Conservation (phyloP, 108 stramenopile species). For the Aurantiochytrium sp. region DNA sequence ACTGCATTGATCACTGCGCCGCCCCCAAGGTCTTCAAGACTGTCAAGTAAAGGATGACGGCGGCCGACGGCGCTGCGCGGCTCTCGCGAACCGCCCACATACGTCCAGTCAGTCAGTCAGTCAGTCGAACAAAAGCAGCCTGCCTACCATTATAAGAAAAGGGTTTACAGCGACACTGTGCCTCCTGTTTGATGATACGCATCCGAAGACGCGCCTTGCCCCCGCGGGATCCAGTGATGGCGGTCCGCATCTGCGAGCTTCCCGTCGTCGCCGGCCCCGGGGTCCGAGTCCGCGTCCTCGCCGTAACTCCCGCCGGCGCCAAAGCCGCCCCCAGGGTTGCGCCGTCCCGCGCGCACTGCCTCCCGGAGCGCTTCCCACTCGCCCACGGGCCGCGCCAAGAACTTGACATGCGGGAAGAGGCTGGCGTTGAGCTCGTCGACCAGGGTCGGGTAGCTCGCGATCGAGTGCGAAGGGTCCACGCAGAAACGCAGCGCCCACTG, state of each 20-base stretch:
- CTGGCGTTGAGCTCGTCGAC: neutral
- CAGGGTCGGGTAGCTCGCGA: neutral
- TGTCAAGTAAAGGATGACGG: conserved; percentile 56
- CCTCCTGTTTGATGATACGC: neutral
- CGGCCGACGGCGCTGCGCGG: too few relatives aligned
- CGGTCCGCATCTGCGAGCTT: too few relatives aligned
- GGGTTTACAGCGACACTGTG: neutral
- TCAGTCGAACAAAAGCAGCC: too few relatives aligned
- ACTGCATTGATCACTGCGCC: conserved; percentile 83
- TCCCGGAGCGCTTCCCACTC: neutral
- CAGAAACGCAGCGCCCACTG: neutral
- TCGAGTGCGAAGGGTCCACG: neutral
- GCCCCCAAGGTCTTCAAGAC: conserved; percentile 77
- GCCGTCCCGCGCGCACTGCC: neutral
- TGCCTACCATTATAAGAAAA: too few relatives aligned
- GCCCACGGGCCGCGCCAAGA: neutral
- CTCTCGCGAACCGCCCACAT: too few relatives aligned
- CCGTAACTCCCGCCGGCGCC: too few relatives aligned
- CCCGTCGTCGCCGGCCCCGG: too few relatives aligned
- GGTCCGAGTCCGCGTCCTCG: too few relatives aligned
- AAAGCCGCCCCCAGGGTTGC: too few relatives aligned
- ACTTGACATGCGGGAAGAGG: neutral
- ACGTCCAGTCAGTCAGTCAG: too few relatives aligned
- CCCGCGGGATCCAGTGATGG: too few relatives aligned
- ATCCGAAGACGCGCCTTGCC: too few relatives aligned